A percentile compares a stretch with the other conserved stretches of the same genome.
Conservation (phyloP, 345 rosid genomes). For the Gossypium turneri region DNA sequence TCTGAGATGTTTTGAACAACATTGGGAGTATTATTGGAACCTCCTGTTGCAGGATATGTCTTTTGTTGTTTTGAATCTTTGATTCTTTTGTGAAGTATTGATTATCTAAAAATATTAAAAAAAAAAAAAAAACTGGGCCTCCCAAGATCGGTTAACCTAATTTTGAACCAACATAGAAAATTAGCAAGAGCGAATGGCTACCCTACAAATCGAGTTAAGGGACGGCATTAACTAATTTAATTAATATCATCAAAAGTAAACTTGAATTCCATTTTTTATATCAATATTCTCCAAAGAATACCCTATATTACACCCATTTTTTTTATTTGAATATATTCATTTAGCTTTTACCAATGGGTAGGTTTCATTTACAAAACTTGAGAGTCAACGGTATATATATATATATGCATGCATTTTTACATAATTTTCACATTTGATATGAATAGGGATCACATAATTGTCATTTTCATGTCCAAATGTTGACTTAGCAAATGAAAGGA, state of each 20-base stretch:
- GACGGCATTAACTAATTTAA: too few relatives aligned
- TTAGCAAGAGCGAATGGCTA: background rate
- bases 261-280: too few relatives aligned
- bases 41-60: too few relatives aligned
- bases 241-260: too few relatives aligned
- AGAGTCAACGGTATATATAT: background rate
- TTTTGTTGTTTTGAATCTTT: background rate
- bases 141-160: slow-evolving; percentile 19
- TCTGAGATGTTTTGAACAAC: too few relatives aligned
- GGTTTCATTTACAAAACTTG: background rate
- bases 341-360: background rate
- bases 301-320: too few relatives aligned
- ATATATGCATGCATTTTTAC: background rate
- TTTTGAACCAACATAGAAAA: slow-evolving; percentile 5
- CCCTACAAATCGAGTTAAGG: background rate
- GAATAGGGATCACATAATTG: background rate
- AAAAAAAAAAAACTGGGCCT: background rate
- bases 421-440: background rate
- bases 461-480: slow-evolving; percentile 15
- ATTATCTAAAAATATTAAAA: background rate
- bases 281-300: too few relatives aligned
- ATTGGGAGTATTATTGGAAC: too few relatives aligned
- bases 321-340: background rate
- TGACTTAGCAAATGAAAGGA: slow-evolving; percentile 19
- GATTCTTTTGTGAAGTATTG: background rate